These are phyloP conservation scores for Coemansia sp. DNA, from an alignment of 192 early-diverging fungal genomes.

Conservation along the genomic window DNA sequence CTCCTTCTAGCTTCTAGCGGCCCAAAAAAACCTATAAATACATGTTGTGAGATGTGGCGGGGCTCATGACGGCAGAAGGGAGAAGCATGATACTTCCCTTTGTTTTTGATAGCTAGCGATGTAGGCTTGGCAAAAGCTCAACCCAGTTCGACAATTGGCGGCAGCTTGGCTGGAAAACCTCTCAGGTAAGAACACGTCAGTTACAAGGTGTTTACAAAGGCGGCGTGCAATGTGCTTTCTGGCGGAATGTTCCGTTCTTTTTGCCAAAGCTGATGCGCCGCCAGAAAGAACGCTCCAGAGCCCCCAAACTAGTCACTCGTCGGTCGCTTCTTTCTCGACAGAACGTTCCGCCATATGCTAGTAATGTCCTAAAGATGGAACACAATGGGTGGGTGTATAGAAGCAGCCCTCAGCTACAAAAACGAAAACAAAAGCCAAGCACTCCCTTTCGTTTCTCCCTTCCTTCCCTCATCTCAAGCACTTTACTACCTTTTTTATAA, in stretches of 20 bases:
- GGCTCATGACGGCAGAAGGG: background rate
- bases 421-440: background rate
- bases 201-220: background rate
- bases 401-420: background rate
- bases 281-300: background rate
- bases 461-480: background rate
- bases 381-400: background rate
- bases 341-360: background rate
- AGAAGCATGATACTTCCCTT: background rate
- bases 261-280: background rate
- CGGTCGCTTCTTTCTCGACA: background rate
- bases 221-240: background rate
- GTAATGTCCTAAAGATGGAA: background rate
- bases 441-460: background rate
- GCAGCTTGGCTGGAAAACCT: background rate
- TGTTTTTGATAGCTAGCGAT: background rate
- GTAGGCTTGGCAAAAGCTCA: background rate
- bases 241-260: background rate
- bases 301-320: background rate
- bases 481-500: background rate
- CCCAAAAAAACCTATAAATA: conserved; percentile 1
- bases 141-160: background rate
- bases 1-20: background rate
- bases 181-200: background rate
- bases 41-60: background rate